Evolutionary conservation across 495 filamentous ascomycete species (phyloP).

Genomic region (Cercophora samala): DNA sequence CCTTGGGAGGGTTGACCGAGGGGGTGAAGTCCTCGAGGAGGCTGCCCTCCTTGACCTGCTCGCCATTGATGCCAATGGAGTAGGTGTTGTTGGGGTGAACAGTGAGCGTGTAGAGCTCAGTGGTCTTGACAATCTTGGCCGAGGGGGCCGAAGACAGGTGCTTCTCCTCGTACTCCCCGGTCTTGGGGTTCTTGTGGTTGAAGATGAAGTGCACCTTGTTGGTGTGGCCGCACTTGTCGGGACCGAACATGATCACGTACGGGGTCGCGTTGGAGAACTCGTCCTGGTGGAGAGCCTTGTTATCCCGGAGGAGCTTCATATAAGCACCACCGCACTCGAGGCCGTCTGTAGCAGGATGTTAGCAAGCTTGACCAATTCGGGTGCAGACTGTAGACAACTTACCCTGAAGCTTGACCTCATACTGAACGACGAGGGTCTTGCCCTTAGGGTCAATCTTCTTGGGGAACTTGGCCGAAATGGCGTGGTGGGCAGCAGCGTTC

Average conservation of each 20-base stretch:
- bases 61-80: slow-evolving; percentile 85
- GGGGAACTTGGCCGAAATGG: slow-evolving; percentile 97
- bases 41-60: slow-evolving; percentile 78
- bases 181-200: slow-evolving; percentile 99
- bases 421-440: slow-evolving; percentile 95
- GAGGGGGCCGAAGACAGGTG: slow-evolving; percentile 82
- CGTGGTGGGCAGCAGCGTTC: slow-evolving; percentile 94
- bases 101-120: slow-evolving; percentile 92
- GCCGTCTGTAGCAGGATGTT: slow-evolving; percentile 57
- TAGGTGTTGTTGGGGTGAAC: slow-evolving; percentile 94
- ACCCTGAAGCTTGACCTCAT: slow-evolving; percentile 99
- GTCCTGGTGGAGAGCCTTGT: slow-evolving; percentile 91
- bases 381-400: slow-evolving; percentile 37
- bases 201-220: slow-evolving; percentile 99
- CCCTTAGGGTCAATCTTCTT: slow-evolving; percentile 96
- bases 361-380: background rate
- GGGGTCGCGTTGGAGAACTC: slow-evolving; percentile 98
- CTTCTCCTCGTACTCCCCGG: slow-evolving; percentile 99
- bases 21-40: slow-evolving; percentile 94
- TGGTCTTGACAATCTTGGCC: slow-evolving; percentile 84
- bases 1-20: slow-evolving; percentile 87
- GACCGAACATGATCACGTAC: slow-evolving; percentile 99
- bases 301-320: slow-evolving; percentile 97
- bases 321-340: slow-evolving; percentile 99
- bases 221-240: slow-evolving; percentile 98